Conservation (phyloP, 1,139 yeast genomes). For the Sugiyamaella pinicola region DNA sequence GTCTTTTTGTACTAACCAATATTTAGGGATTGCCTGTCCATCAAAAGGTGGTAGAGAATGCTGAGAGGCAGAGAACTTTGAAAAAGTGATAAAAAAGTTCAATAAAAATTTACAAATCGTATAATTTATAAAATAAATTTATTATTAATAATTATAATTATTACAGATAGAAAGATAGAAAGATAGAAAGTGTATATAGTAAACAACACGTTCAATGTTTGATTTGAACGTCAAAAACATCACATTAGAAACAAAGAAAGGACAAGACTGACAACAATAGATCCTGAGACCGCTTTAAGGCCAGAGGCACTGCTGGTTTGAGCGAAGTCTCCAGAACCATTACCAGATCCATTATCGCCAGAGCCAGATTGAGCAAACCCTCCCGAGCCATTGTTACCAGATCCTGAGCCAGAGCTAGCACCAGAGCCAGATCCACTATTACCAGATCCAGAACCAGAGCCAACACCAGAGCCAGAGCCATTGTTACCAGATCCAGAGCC, state of each 20-base stretch:
- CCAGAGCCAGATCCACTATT: not conserved
- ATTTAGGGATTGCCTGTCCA: conserved; percentile 78
- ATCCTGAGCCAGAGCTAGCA: no score
- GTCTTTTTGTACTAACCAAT: not conserved
- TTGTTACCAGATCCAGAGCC: not conserved
- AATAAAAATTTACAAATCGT: not conserved
- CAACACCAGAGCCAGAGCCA: not conserved
- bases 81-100: no score
- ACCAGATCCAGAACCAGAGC: not conserved
- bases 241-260: conserved; percentile 9
- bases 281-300: not conserved
- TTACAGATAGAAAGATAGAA: conserved; percentile 11
- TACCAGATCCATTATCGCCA: not conserved
- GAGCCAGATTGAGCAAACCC: not conserved
- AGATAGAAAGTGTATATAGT: not conserved
- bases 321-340: conserved; percentile 1
- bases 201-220: not conserved
- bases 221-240: conserved; percentile 1
- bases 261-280: conserved; percentile 13
- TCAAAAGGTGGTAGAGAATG: conserved; percentile 85
- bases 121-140: not conserved
- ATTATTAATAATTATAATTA: conserved; percentile 2
- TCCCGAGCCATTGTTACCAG: not conserved
- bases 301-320: conserved; percentile 13
- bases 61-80: conserved; percentile 85